These are phyloP conservation scores for Papiliotrema laurentii DNA, from an alignment of 1,284 basidiomycete species.

Conservation along the genomic window DNA sequence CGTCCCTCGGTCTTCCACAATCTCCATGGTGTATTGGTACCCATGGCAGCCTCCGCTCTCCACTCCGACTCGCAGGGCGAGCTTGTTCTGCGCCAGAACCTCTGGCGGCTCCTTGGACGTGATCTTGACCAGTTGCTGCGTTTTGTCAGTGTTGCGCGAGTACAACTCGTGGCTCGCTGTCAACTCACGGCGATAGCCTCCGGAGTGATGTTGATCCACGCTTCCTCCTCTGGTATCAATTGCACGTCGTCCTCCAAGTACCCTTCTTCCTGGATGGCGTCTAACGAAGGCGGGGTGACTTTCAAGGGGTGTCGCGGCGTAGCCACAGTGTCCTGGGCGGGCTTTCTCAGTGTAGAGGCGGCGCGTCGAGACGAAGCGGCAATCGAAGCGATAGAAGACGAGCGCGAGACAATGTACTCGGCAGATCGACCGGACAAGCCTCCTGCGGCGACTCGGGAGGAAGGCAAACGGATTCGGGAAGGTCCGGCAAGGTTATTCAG, in stretches of 20 bases:
- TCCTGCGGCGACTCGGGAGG: too few species aligned
- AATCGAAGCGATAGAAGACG: not conserved
- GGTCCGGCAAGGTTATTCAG: too few species aligned
- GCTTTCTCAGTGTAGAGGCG: not conserved
- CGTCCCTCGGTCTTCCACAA: constrained; percentile 49
- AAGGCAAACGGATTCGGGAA: too few species aligned
- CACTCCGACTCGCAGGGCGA: constrained; percentile 53
- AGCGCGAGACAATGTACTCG: not conserved
- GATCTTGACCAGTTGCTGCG: constrained; percentile 43
- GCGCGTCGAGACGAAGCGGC: not conserved
- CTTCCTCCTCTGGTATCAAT: constrained; percentile 34
- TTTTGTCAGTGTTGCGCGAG: not conserved
- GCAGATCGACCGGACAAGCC: too few species aligned
- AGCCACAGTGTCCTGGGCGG: not conserved
- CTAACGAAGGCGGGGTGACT: constrained; percentile 34
- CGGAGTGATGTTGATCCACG: constrained; percentile 35
- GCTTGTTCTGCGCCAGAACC: constrained; percentile 29
- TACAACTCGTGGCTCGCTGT: not conserved
- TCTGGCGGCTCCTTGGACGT: constrained; percentile 44
- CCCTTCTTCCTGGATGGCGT: constrained; percentile 41
- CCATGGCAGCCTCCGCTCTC: constrained; percentile 58
- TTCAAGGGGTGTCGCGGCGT: constrained; percentile 9
- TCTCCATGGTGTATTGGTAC: constrained; percentile 56
- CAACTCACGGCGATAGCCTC: constrained; percentile 37
- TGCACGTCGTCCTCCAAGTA: constrained; percentile 41